These are phyloP conservation scores for Ceratobasidium sp. DNA, from an alignment of 1,284 basidiomycete genomes.

Conservation along the genomic window DNA sequence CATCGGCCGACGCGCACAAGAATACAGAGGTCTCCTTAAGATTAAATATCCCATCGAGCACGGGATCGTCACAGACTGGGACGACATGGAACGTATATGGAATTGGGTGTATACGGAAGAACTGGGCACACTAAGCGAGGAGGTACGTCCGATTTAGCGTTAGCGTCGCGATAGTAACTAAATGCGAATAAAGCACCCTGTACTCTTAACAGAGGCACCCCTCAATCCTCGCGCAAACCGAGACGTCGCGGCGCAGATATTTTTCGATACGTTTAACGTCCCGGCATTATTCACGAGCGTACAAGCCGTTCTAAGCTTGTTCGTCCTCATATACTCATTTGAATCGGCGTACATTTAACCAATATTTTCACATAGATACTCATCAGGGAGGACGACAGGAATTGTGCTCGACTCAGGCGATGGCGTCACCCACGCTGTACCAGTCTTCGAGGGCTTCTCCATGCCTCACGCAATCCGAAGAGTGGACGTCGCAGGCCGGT, in stretches of 20 bases:
- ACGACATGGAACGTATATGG: constrained; percentile 97
- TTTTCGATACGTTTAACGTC: constrained; percentile 99
- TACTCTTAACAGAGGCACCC: constrained; percentile 94
- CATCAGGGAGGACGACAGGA: constrained; percentile 98
- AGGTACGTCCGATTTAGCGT: constrained; percentile 68
- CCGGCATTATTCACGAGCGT: constrained; percentile 97
- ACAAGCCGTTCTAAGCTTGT: constrained; percentile 97
- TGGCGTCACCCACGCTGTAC: constrained; percentile 98
- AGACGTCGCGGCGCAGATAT: constrained; percentile 96
- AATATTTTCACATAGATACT: constrained; percentile 76
- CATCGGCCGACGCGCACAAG: constrained; percentile 93
- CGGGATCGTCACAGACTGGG: constrained; percentile 96
- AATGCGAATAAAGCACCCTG: constrained; percentile 82
- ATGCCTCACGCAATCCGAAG: constrained; percentile 98
- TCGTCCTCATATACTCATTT: constrained; percentile 56
- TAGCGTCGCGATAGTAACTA: background rate
- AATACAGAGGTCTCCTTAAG: constrained; percentile 92
- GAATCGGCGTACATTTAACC: background rate
- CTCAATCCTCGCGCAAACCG: constrained; percentile 95
- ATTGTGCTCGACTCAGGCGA: constrained; percentile 99
- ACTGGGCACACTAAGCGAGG: constrained; percentile 93
- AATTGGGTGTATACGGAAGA: constrained; percentile 97
- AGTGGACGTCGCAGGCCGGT: constrained; percentile 96
- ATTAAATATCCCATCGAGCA: constrained; percentile 99
- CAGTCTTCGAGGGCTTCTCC: constrained; percentile 99